Conservation (phyloP, 2,329 filamentous ascomycete genomes). For the Rachicladosporium sp. region DNA sequence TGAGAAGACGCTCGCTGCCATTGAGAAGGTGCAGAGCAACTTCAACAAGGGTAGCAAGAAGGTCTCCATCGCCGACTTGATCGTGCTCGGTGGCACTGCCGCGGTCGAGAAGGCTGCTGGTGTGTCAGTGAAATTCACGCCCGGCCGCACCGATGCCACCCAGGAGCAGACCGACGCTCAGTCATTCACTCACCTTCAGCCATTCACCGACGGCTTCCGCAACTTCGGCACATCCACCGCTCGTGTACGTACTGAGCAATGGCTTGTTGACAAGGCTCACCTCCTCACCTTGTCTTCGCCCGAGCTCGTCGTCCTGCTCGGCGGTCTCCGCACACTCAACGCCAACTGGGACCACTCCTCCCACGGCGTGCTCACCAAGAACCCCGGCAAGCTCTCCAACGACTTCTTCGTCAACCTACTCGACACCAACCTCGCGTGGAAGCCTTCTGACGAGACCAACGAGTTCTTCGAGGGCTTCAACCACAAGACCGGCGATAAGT, state of each 20-base stretch:
- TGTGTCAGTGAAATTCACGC: conserved; percentile 55
- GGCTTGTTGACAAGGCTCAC: conserved; percentile 59
- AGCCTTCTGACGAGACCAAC: conserved; percentile 34
- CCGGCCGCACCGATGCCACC: conserved; percentile 59
- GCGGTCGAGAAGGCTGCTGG: conserved; percentile 61
- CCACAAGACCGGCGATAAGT: conserved; percentile 54
- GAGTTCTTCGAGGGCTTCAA: conserved; percentile 54
- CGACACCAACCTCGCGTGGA: conserved; percentile 55
- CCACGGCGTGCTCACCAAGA: conserved; percentile 55
- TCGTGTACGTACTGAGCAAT: conserved; percentile 54
- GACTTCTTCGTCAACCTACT: conserved; percentile 76
- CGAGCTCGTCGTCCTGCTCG: conserved; percentile 58
- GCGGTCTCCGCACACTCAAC: conserved; percentile 58
- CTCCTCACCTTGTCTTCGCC: conserved; percentile 60
- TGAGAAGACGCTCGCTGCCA: conserved; percentile 44
- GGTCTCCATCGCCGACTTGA: conserved; percentile 66
- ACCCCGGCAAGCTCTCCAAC: conserved; percentile 58
- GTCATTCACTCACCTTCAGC: conserved; percentile 55
- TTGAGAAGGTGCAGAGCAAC: conserved; percentile 53
- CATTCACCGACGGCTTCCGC: conserved; percentile 63
- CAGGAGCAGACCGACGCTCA: conserved; percentile 59
- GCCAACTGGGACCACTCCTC: conserved; percentile 59
- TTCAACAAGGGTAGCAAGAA: conserved; percentile 58
- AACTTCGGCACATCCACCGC: conserved; percentile 56
- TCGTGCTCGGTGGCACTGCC: conserved; percentile 60